Evolutionary conservation across 129 eudicot genomes (phyloP).

Genomic region (Escallonia rubra): DNA sequence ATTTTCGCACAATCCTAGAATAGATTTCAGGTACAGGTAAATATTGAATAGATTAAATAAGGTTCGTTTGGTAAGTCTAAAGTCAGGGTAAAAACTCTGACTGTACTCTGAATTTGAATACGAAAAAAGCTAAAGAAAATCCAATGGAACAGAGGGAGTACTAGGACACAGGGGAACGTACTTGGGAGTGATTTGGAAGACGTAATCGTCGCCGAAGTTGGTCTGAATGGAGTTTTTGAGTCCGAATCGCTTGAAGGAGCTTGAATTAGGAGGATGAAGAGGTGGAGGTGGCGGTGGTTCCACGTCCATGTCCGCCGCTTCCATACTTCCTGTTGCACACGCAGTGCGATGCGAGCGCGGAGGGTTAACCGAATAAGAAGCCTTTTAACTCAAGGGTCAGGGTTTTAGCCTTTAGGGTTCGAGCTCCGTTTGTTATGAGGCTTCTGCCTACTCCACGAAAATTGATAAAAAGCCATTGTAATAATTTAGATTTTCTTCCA

Average conservation of each 20-base stretch:
- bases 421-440: too few relatives aligned
- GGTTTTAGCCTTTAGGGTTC: neutral
- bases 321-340: constrained; percentile 20
- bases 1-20: too few relatives aligned
- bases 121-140: neutral
- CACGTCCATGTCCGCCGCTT: constrained; percentile 47
- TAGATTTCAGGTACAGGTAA: too few relatives aligned
- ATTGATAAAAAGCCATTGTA: too few relatives aligned
- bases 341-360: neutral
- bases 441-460: too few relatives aligned
- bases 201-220: constrained; percentile 93
- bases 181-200: constrained; percentile 78
- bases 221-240: constrained; percentile 81
- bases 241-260: constrained; percentile 41
- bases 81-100: too few relatives aligned
- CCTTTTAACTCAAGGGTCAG: neutral
- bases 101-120: too few relatives aligned
- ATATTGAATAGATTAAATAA: too few relatives aligned
- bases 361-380: neutral
- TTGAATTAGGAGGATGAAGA: neutral
- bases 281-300: constrained; percentile 19
- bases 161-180: constrained; percentile 5
- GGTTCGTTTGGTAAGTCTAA: too few relatives aligned
- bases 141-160: neutral
- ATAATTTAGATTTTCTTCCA: too few relatives aligned